A percentile compares a stretch with the other conserved stretches of the same genome.
Conservation (phyloP, 768 basidiomycete species). For the Gloeostereum incarnatum region DNA sequence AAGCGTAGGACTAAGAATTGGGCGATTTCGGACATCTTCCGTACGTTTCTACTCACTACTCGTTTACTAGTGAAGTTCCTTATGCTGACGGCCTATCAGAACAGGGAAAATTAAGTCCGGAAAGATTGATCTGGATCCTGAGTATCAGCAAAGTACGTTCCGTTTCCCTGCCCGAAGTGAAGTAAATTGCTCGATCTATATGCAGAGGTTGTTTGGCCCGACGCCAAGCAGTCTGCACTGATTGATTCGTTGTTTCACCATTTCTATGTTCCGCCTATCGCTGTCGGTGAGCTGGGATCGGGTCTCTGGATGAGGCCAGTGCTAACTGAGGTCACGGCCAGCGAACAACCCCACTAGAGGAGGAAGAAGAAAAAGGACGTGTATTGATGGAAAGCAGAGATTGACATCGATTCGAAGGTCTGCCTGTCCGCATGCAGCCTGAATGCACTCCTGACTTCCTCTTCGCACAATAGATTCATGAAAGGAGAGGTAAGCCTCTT, state of each 20-base stretch:
- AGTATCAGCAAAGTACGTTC: conserved; percentile 51
- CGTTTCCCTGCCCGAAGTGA: neutral
- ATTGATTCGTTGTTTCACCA: conserved; percentile 59
- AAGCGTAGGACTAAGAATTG: too few species aligned
- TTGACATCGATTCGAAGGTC: conserved; percentile 58
- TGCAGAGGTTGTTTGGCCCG: conserved; percentile 59
- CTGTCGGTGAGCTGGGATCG: conserved; percentile 50
- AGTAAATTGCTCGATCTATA: neutral
- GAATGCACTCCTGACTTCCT: neutral
- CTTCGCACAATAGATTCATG: conserved; percentile 32
- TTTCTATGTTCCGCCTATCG: conserved; percentile 58
- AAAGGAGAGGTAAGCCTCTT: conserved; percentile 39
- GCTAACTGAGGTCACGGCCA: neutral
- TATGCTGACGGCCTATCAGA: too few species aligned
- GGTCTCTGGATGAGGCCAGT: too few species aligned
- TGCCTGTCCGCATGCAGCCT: too few species aligned
- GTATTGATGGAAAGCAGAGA: conserved; percentile 71
- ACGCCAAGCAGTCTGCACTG: conserved; percentile 46
- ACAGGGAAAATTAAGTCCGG: too few species aligned
- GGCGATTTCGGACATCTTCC: too few species aligned
- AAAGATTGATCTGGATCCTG: conserved; percentile 48
- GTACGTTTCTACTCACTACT: too few species aligned
- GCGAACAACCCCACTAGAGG: conserved; percentile 23
- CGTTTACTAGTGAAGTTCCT: too few species aligned
- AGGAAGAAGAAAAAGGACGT: conserved; percentile 25